phyloP scores from a whole-genome alignment of 768 basidiomycete species.

The Panellus pusillus region DNA sequence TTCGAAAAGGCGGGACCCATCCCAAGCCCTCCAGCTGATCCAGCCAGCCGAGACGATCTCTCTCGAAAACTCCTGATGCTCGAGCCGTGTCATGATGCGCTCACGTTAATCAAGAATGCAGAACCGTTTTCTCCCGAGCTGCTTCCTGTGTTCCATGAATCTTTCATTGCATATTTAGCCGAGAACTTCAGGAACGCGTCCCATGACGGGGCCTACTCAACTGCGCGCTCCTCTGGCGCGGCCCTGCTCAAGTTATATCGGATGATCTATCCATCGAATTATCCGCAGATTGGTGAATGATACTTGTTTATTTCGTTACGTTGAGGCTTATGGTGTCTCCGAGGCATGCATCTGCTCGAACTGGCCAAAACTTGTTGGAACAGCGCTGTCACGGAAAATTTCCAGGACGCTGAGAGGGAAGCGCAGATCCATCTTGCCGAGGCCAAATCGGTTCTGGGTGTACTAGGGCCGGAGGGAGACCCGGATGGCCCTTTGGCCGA shows the following conservation, averaged over 20 bases:
- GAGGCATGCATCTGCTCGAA: constrained; percentile 77
- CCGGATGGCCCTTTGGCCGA: constrained; percentile 59
- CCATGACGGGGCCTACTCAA: constrained; percentile 58
- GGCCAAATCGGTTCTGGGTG: constrained; percentile 40
- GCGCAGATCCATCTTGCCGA: constrained; percentile 40
- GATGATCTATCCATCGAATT: constrained; percentile 71
- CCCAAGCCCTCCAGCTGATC: constrained; percentile 38
- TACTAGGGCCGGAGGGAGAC: constrained; percentile 66
- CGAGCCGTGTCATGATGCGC: constrained; percentile 16
- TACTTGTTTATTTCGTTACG: neutral
- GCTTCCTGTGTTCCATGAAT: constrained; percentile 50
- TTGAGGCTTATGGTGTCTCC: neutral
- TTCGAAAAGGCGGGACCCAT: constrained; percentile 39
- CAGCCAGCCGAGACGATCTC: constrained; percentile 30
- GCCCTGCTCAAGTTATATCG: constrained; percentile 66
- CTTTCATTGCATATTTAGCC: constrained; percentile 57
- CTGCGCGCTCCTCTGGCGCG: constrained; percentile 54
- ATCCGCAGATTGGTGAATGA: constrained; percentile 76
- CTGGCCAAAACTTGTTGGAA: constrained; percentile 82
- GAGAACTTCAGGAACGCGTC: constrained; percentile 68
- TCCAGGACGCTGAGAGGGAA: constrained; percentile 21
- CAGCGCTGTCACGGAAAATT: constrained; percentile 39
- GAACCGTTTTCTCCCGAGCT: constrained; percentile 41
- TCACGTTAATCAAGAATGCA: constrained; percentile 29
- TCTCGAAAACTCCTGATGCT: constrained; percentile 38